These are phyloP conservation scores for Populus trichocarpa DNA, from an alignment of 441 rosid species.

Conservation along the genomic window DNA sequence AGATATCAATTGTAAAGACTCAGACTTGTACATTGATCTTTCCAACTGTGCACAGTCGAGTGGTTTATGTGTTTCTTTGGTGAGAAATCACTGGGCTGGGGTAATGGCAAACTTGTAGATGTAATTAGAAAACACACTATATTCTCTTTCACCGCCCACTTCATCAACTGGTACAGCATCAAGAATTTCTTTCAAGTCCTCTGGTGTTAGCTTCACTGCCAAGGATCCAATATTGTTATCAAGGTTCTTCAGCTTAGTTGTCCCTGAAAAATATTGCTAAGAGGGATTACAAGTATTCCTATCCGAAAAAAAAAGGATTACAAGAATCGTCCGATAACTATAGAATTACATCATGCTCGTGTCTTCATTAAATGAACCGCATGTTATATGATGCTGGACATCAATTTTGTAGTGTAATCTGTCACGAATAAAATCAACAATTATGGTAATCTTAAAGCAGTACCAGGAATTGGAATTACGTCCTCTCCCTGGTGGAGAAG, in stretches of 20 bases:
- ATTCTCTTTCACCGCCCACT: constrained; percentile 25
- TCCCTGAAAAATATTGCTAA: constrained; percentile 20
- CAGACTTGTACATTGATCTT: not conserved
- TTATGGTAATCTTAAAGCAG: not conserved
- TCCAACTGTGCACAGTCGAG: not conserved
- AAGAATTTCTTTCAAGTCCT: constrained; percentile 25
- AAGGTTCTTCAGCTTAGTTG: constrained; percentile 36
- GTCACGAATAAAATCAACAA: not conserved
- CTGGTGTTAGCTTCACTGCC: constrained; percentile 18
- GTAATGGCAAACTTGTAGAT: constrained; percentile 26
- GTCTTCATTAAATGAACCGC: not conserved
- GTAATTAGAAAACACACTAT: constrained; percentile 7
- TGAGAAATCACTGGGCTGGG: constrained; percentile 18
- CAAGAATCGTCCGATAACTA: not conserved
- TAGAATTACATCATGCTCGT: not conserved
- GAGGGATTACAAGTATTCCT: not conserved
- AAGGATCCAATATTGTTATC: constrained; percentile 32
- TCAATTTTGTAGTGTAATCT: too few relatives aligned
- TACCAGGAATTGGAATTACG: constrained; percentile 55
- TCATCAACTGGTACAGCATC: constrained; percentile 24
- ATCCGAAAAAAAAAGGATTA: not conserved
- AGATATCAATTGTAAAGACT: too few relatives aligned
- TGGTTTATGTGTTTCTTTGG: not conserved
- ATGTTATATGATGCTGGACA: not conserved
- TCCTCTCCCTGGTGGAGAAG: constrained; percentile 50